phyloP scores from a whole-genome alignment of 2,329 filamentous ascomycete genomes.

The Xylariaceae sp. region DNA sequence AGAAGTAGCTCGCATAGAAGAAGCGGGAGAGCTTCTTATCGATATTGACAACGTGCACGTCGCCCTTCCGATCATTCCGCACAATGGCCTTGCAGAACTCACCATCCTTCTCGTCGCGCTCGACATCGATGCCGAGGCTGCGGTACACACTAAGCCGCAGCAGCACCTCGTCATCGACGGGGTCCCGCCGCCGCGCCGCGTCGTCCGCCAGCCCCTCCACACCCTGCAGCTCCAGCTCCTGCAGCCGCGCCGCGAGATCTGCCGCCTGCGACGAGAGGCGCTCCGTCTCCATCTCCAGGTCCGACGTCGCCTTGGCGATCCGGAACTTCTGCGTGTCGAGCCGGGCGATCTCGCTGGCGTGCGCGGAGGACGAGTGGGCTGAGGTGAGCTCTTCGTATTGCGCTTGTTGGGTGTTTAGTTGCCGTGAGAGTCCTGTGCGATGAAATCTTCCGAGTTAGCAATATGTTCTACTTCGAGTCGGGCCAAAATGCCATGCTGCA shows the following conservation, averaged over 20 bases:
- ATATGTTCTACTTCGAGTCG: neutral
- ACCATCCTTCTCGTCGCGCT: constrained; percentile 73
- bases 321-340: constrained; percentile 95
- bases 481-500: too few relatives aligned
- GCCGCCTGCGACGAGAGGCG: constrained; percentile 80
- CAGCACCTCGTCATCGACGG: constrained; percentile 67
- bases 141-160: constrained; percentile 90
- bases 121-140: constrained; percentile 87
- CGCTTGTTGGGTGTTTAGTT: constrained; percentile 73
- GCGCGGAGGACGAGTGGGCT: constrained; percentile 76
- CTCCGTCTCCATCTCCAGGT: constrained; percentile 94
- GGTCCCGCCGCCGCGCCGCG: constrained; percentile 44
- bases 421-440: constrained; percentile 68
- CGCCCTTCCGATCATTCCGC: constrained; percentile 82
- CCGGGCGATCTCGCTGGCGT: constrained; percentile 82
- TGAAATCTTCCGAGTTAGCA: constrained; percentile 17
- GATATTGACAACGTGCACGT: constrained; percentile 93
- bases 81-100: constrained; percentile 88
- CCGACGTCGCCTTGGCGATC: constrained; percentile 86
- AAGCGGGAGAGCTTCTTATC: constrained; percentile 89
- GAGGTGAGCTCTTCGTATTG: constrained; percentile 79
- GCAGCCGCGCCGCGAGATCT: constrained; percentile 74
- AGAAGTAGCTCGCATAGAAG: constrained; percentile 96
- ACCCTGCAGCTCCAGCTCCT: constrained; percentile 85
- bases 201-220: constrained; percentile 67